Evolutionary conservation across 1,139 yeast genomes (phyloP).

Genomic region (Magnusiomyces sp.): DNA sequence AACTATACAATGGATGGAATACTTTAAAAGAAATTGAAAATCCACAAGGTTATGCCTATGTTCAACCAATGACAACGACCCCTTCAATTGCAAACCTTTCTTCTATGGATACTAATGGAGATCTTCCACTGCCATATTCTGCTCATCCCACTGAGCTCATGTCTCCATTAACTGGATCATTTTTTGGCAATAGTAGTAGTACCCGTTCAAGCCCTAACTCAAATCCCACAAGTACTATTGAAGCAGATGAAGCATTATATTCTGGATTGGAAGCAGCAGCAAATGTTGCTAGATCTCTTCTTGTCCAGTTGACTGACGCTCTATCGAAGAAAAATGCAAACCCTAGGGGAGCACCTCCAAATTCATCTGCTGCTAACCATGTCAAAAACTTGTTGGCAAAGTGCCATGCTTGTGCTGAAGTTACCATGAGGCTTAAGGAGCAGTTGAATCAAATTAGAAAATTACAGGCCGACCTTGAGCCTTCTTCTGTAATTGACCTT

Average conservation of each 20-base stretch:
- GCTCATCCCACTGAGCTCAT: neutral
- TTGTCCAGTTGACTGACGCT: constrained; percentile 69
- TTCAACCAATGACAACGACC: neutral
- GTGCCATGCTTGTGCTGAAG: constrained; percentile 74
- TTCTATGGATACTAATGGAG: neutral
- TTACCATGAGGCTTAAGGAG: constrained; percentile 57
- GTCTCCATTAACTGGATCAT: neutral
- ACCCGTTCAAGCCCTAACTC: neutral
- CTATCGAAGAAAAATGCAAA: constrained; percentile 44
- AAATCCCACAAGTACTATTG: constrained; percentile 26
- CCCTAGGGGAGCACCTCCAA: constrained; percentile 24
- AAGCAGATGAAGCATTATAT: constrained; percentile 68
- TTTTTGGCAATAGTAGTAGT: neutral
- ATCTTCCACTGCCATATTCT: neutral
- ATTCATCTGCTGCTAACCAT: constrained; percentile 43
- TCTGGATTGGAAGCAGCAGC: constrained; percentile 69
- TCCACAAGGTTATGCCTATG: constrained; percentile 6
- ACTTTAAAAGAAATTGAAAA: constrained; percentile 16
- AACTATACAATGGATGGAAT: constrained; percentile 64
- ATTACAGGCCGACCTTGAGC: neutral
- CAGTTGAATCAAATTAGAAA: constrained; percentile 36
- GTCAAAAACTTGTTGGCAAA: constrained; percentile 71
- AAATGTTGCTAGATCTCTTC: constrained; percentile 68
- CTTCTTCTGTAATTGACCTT: constrained; percentile 20
- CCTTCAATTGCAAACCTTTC: neutral